Evolutionary conservation across 345 rosid species (phyloP).

Genomic region (Eucalyptus regnans): DNA sequence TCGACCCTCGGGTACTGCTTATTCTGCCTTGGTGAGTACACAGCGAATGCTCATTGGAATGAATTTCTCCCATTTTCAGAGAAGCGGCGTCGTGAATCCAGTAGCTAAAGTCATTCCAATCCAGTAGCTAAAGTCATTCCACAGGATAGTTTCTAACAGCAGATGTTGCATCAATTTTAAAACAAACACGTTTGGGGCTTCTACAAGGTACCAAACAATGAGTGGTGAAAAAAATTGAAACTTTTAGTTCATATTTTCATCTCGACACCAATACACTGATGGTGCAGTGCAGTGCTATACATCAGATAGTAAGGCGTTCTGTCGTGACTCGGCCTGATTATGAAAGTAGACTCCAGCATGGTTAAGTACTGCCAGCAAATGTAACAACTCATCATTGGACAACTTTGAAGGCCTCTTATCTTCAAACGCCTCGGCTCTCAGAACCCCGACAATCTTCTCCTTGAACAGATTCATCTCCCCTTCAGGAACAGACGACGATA

Average conservation of each 20-base stretch:
- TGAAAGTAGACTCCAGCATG: slow-evolving; percentile 61
- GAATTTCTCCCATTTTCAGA: not conserved
- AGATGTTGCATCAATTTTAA: not conserved
- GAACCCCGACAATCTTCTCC: slow-evolving; percentile 38
- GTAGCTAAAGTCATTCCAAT: not conserved
- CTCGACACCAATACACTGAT: not conserved
- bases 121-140: not conserved
- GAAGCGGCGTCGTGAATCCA: fast-evolving
- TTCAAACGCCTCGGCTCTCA: slow-evolving; percentile 36
- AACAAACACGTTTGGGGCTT: not conserved
- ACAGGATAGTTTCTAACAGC: not conserved
- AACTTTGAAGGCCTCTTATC: slow-evolving; percentile 83
- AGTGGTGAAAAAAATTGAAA: not conserved
- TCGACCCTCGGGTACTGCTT: not conserved
- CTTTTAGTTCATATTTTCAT: not conserved
- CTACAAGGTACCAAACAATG: not conserved
- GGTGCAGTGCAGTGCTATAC: not conserved
- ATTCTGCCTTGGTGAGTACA: not conserved
- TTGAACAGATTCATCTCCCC: slow-evolving; percentile 32
- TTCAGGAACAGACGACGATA: slow-evolving; percentile 6
- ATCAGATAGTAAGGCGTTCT: not conserved
- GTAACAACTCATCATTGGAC: slow-evolving; percentile 43
- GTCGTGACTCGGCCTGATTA: not conserved
- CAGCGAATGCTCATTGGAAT: not conserved
- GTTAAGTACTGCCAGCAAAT: slow-evolving; percentile 56